Conservation (phyloP, 768 basidiomycete species). For the Boletus rubroflammeus region DNA sequence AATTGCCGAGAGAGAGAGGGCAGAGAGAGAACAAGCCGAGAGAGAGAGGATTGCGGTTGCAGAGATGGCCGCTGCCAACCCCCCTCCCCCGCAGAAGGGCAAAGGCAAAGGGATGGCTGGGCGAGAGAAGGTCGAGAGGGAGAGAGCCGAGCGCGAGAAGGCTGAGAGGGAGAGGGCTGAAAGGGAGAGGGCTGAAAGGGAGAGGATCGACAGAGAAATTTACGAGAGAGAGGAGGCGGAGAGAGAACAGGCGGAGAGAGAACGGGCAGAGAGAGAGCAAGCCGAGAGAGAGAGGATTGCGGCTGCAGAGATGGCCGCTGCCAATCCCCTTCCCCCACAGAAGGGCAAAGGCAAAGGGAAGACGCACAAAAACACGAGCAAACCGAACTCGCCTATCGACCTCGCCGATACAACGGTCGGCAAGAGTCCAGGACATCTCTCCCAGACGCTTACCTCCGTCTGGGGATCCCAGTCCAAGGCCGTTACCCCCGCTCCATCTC, state of each 20-base stretch:
- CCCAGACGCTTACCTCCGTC: constrained; percentile 42
- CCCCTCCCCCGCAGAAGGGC: too few species aligned
- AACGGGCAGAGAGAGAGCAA: background rate
- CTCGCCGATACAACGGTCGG: constrained; percentile 36
- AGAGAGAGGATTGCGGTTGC: constrained; percentile 9
- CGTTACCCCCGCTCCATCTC: constrained; percentile 28
- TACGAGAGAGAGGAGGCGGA: constrained; percentile 1
- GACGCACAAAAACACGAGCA: constrained; percentile 20
- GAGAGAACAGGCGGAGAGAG: background rate
- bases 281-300: constrained; percentile 5
- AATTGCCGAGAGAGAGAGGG: constrained; percentile 1
- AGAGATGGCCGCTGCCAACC: background rate
- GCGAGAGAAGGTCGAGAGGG: constrained; percentile 2
- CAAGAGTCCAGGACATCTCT: constrained; percentile 38
- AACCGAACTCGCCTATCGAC: constrained; percentile 31
- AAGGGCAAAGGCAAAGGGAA: constrained; percentile 18
- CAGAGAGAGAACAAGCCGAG: constrained; percentile 2
- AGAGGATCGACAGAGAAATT: background rate
- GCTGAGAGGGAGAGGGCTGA: constrained; percentile 2
- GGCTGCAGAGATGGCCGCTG: constrained; percentile 2
- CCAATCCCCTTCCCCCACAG: background rate
- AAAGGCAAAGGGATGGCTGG: too few species aligned
- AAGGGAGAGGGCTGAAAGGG: constrained; percentile 8
- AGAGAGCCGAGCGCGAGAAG: background rate
- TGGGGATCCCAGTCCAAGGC: constrained; percentile 42